Base-by-base conservation (phyloP, 2,329 filamentous ascomycete species). In the Geosmithia morbida region DNA sequence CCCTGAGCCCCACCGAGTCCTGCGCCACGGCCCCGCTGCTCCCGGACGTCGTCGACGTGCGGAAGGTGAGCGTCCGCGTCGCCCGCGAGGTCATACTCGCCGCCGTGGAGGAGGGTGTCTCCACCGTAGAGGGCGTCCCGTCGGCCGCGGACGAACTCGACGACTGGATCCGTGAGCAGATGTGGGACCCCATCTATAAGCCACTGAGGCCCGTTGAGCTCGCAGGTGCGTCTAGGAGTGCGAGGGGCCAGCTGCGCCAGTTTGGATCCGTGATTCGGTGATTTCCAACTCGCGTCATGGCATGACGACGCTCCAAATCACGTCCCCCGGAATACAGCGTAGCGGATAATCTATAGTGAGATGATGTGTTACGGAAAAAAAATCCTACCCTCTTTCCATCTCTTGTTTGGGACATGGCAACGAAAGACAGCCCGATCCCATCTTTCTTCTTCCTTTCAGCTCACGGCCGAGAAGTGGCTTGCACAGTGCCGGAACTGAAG, bases 1-100 rank as follows among this genome's bases (percentile, higher is more conserved):
- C 72, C 3, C 70, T 83, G 49, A 83, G 83, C 0, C 88, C 88
- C 0, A 83, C 85, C 0, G 7, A 20, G 16, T 2, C 61, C 20
- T 78, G 87, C 54, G 64, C 74, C 0, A 74, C 71, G 10, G 77
- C 75, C 16, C 83, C 83, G 0, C 66, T 94, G 4, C 63, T 94
- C 1, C 87, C 87, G 0, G 86, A 87, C 49, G 84, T 94, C 0
- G 75, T 77, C 4, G 71, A 81, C 37, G 87, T 90, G 10, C 70
- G 85, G 1, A 73, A 81, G 14, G 82, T 94, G 16, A 90, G 85
- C 55, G 81, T 90, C 2, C 69, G 81, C 42, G 86, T 94, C 45
- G 87, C 87, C 0, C 74, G 75, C 45, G 80, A 76, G 11, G 85
- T 94, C 10, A 86, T 94, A 51, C 74, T 72, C 54, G 73, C 79